Evolutionary conservation across 495 filamentous ascomycete species (phyloP).

Genomic region (Podospora australis): DNA sequence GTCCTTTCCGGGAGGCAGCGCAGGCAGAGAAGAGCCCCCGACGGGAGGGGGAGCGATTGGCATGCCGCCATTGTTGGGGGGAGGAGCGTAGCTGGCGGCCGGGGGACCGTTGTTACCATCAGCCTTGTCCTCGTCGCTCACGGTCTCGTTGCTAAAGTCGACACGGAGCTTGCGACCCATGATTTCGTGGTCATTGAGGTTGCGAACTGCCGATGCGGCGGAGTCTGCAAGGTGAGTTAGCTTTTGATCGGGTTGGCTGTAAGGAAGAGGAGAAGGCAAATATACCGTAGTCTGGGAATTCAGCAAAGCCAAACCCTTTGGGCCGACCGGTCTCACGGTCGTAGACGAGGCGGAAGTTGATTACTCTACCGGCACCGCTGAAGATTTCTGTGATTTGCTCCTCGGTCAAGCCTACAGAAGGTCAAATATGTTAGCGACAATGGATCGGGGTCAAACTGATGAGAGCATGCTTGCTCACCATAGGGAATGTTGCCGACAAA

Average conservation of each 20-base stretch:
- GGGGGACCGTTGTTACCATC: conserved; percentile 12
- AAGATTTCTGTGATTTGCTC: conserved; percentile 92
- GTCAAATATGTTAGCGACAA: too few relatives aligned
- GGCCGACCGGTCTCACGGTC: conserved; percentile 92
- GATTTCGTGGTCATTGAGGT: conserved; percentile 91
- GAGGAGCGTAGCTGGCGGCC: conserved; percentile 10
- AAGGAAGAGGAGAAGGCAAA: background rate
- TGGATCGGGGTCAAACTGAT: background rate
- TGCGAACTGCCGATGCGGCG: conserved; percentile 89
- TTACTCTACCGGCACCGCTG: conserved; percentile 74
- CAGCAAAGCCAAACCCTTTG: conserved; percentile 94
- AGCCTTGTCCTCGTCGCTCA: conserved; percentile 57
- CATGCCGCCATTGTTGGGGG: conserved; percentile 13
- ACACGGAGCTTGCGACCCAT: conserved; percentile 93
- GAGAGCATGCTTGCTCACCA: conserved; percentile 28
- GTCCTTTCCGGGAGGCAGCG: conserved; percentile 77
- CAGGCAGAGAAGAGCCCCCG: conserved; percentile 51
- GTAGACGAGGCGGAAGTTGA: conserved; percentile 92
- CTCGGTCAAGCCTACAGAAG: conserved; percentile 69
- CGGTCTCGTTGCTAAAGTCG: conserved; percentile 89
- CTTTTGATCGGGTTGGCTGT: too few relatives aligned
- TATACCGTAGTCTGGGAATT: conserved; percentile 70
- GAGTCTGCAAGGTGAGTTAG: too few relatives aligned
- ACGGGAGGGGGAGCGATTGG: conserved; percentile 20
- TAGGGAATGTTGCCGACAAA: conserved; percentile 86